These are phyloP conservation scores for Fusarium acutatum DNA, from an alignment of 2,329 filamentous ascomycete species.

Conservation along the genomic window DNA sequence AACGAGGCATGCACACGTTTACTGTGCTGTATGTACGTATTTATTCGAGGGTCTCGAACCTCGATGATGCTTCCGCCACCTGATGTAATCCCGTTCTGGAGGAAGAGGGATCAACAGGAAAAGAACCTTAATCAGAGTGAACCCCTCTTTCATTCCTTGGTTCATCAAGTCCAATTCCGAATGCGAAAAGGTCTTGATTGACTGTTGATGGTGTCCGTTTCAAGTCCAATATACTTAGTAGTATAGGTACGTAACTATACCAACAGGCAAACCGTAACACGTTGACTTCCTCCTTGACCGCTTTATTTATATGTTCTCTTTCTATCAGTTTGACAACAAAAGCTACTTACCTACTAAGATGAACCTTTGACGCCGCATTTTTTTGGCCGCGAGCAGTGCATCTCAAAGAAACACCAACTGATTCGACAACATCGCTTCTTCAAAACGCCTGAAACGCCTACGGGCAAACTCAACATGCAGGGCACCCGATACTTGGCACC, in stretches of 20 bases:
- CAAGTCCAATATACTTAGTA: background rate
- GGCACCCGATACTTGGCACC: constrained; percentile 10
- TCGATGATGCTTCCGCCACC: constrained; percentile 31
- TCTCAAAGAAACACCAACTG: constrained; percentile 24
- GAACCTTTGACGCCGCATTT: constrained; percentile 14
- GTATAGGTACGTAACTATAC: background rate
- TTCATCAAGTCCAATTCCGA: background rate
- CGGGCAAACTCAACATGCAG: constrained; percentile 10
- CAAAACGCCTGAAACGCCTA: constrained; percentile 33
- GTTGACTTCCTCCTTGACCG: background rate
- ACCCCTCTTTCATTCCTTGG: background rate
- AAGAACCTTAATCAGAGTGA: background rate
- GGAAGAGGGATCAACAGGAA: background rate
- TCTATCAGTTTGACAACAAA: background rate
- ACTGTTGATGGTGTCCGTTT: background rate
- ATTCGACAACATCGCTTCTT: constrained; percentile 25
- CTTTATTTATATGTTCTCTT: background rate
- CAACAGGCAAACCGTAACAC: background rate
- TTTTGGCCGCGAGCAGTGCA: constrained; percentile 7
- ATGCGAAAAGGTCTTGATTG: constrained; percentile 16
- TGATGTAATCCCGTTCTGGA: constrained; percentile 34
- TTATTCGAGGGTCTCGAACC: constrained; percentile 16
- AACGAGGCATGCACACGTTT: background rate
- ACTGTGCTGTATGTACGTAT: background rate
- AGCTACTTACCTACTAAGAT: background rate